Evolutionary conservation across 164 flowering plant genomes (phyloP).

Genomic region (Vitis riparia): DNA sequence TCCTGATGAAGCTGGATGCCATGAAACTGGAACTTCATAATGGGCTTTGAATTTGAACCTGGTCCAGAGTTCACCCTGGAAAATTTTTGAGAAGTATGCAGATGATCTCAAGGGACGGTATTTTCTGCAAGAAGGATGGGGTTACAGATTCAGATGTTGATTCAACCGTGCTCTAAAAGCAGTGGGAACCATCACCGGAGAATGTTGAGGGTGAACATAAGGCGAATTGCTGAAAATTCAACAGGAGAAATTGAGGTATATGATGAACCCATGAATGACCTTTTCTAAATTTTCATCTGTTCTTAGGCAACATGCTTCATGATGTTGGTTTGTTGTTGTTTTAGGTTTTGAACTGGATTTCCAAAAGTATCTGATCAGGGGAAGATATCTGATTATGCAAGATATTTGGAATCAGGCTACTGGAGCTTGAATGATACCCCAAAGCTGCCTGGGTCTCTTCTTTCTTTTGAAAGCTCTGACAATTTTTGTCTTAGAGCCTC

Average conservation of each 20-base stretch:
- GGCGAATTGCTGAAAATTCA: conserved; percentile 72
- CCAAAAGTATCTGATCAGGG: conserved; percentile 22
- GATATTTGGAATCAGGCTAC: conserved; percentile 38
- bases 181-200: conserved; percentile 31
- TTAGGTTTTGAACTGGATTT: conserved; percentile 61
- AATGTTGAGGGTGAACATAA: conserved; percentile 77
- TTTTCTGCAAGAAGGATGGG: conserved; percentile 24
- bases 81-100: conserved; percentile 44
- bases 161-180: not conserved
- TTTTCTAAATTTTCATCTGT: conserved; percentile 3
- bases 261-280: not conserved
- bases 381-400: conserved; percentile 16
- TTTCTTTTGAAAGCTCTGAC: conserved; percentile 55
- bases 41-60: conserved; percentile 19
- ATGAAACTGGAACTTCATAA: not conserved
- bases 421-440: conserved; percentile 76
- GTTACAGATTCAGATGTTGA: conserved; percentile 3
- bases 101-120: conserved; percentile 46
- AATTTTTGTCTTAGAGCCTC: conserved; percentile 52
- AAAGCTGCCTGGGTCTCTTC: conserved; percentile 68
- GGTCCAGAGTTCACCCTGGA: conserved; percentile 43
- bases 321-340: conserved; percentile 43
- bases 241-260: conserved; percentile 79
- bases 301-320: conserved; percentile 38
- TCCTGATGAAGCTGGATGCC: conserved; percentile 14